These are phyloP conservation scores for Starmerella powellii DNA, from an alignment of 805 yeast genomes.

Conservation along the genomic window DNA sequence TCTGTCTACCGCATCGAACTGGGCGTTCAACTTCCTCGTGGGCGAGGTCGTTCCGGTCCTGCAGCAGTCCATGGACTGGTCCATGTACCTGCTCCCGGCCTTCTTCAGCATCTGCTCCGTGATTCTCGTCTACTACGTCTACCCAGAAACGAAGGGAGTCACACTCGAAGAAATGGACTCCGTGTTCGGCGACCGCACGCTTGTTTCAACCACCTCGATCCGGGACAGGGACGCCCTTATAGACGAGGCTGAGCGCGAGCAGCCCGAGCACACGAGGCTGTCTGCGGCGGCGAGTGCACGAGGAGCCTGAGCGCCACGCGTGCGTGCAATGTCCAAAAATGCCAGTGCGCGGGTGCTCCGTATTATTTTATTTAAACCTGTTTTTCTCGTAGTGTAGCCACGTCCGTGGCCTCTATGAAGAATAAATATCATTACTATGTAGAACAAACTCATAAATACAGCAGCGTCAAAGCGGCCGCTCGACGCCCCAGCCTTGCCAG, in stretches of 20 bases:
- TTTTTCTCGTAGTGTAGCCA: too few species aligned
- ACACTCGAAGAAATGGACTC: slow-evolving; percentile 85
- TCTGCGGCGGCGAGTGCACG: slow-evolving; percentile 4
- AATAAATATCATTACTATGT: neutral
- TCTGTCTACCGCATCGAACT: slow-evolving; percentile 78
- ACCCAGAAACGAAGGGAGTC: slow-evolving; percentile 87
- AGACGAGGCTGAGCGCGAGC: slow-evolving; percentile 1
- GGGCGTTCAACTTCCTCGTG: slow-evolving; percentile 85
- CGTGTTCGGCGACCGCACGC: slow-evolving; percentile 57
- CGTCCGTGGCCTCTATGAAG: too few species aligned
- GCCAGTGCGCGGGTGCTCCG: too few species aligned
- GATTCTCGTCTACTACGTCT: slow-evolving; percentile 54
- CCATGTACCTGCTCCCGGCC: slow-evolving; percentile 72
- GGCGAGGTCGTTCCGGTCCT: slow-evolving; percentile 86
- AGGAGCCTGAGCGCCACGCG: slow-evolving; percentile 21
- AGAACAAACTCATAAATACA: neutral
- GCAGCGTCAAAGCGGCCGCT: slow-evolving; percentile 1
- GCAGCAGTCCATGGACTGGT: slow-evolving; percentile 66
- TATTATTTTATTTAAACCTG: too few species aligned
- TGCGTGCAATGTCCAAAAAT: too few species aligned
- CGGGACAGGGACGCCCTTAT: slow-evolving; percentile 7
- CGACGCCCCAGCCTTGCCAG: slow-evolving; percentile 9
- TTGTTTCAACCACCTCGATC: slow-evolving; percentile 21
- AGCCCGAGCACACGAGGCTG: neutral
- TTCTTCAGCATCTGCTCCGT: slow-evolving; percentile 62